Conservation (phyloP, 2,329 filamentous ascomycete species). For the Emmonsia crescens region DNA sequence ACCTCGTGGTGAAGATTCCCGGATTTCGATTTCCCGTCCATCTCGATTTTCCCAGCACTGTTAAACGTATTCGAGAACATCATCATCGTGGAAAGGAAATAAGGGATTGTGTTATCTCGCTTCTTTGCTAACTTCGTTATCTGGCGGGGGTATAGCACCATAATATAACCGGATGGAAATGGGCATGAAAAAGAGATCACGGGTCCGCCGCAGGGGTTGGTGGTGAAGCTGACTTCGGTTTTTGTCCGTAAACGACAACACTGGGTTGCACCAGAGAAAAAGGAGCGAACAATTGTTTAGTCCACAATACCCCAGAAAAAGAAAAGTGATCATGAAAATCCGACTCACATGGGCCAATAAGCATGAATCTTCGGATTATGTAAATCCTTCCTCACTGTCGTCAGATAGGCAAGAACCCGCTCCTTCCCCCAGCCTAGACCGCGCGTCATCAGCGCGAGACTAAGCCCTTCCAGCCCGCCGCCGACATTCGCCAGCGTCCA, state of each 20-base stretch:
- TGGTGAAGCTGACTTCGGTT: background rate
- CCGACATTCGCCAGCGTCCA: slow-evolving; percentile 14
- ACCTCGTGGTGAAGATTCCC: too few relatives aligned
- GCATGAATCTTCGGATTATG: slow-evolving; percentile 15
- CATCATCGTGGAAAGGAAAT: too few relatives aligned
- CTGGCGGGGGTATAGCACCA: background rate
- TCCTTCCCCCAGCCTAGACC: slow-evolving; percentile 13
- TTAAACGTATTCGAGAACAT: too few relatives aligned
- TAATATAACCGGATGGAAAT: background rate
- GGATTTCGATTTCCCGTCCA: too few relatives aligned
- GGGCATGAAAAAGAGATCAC: background rate
- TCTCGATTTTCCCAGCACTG: too few relatives aligned
- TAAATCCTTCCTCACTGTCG: slow-evolving; percentile 14
- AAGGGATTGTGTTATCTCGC: too few relatives aligned
- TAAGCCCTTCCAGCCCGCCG: slow-evolving; percentile 14
- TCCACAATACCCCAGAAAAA: background rate
- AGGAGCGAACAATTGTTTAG: background rate
- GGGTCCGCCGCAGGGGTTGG: background rate
- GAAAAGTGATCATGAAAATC: background rate
- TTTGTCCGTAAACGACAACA: slow-evolving; percentile 2
- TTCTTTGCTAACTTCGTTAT: too few relatives aligned
- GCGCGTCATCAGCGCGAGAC: slow-evolving; percentile 14
- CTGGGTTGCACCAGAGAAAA: background rate
- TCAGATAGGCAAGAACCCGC: slow-evolving; percentile 14
- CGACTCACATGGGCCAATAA: slow-evolving; percentile 11